phyloP scores from a whole-genome alignment of 1,284 basidiomycete genomes.

The Athelia psychrophila region DNA sequence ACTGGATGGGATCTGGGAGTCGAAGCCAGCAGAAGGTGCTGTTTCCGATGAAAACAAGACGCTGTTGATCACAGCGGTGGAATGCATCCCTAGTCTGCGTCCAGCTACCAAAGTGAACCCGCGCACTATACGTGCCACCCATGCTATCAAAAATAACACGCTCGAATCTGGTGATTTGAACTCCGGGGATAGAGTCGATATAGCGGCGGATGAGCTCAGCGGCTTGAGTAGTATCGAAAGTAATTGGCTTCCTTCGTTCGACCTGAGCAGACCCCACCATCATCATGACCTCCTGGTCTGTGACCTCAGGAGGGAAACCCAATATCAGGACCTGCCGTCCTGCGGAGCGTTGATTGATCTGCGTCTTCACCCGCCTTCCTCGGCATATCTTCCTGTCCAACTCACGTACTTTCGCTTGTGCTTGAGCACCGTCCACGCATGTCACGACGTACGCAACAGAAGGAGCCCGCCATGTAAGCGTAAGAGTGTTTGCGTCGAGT shows the following conservation, averaged over 20 bases:
- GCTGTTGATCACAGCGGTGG: slow-evolving; percentile 25
- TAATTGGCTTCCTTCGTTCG: neutral
- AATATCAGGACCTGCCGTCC: slow-evolving; percentile 35
- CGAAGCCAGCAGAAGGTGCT: slow-evolving; percentile 27
- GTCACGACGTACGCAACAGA: slow-evolving; percentile 35
- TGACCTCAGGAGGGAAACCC: slow-evolving; percentile 22
- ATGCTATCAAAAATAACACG: slow-evolving; percentile 3
- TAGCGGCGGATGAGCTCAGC: neutral
- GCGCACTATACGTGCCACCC: slow-evolving; percentile 29
- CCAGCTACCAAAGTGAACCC: slow-evolving; percentile 42
- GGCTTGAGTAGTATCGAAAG: neutral
- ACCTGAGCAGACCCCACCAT: neutral
- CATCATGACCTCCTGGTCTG: neutral
- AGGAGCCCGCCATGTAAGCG: slow-evolving; percentile 42
- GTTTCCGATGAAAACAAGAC: slow-evolving; percentile 23
- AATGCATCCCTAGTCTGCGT: slow-evolving; percentile 39
- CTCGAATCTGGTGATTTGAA: too few species aligned
- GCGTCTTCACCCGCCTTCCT: slow-evolving; percentile 39
- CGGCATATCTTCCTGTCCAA: slow-evolving; percentile 29
- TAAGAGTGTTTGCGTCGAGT: slow-evolving; percentile 31
- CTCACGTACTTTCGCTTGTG: slow-evolving; percentile 23
- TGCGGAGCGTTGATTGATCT: too few species aligned
- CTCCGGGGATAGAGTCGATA: too few species aligned
- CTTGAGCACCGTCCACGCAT: slow-evolving; percentile 27
- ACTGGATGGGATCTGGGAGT: slow-evolving; percentile 43